Conservation (phyloP, 2,329 filamentous ascomycete genomes). For the Waltergamsia citrina region DNA sequence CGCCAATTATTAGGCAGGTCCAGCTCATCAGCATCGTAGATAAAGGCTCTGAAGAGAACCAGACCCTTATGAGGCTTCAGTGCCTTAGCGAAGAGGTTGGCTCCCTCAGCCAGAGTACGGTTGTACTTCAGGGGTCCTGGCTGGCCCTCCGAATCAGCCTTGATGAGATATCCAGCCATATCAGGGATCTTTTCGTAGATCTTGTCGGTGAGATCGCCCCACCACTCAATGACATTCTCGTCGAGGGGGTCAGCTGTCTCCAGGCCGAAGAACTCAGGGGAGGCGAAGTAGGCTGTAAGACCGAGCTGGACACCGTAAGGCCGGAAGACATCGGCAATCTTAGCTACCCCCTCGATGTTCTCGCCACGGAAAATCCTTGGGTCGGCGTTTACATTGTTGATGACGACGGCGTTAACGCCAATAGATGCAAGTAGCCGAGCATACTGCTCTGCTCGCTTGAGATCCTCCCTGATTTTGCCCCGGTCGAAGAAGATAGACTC, state of each 20-base stretch:
- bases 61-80: slow-evolving; percentile 49
- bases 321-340: slow-evolving; percentile 55
- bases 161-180: slow-evolving; percentile 59
- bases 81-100: slow-evolving; percentile 56
- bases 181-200: slow-evolving; percentile 56
- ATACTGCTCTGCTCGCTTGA: slow-evolving; percentile 51
- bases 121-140: slow-evolving; percentile 62
- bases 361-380: slow-evolving; percentile 39
- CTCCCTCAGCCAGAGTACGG: slow-evolving; percentile 57
- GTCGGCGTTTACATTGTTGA: slow-evolving; percentile 69
- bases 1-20: slow-evolving; percentile 51
- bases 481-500: slow-evolving; percentile 58
- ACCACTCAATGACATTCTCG: slow-evolving; percentile 48
- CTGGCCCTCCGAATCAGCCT: slow-evolving; percentile 65
- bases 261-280: slow-evolving; percentile 47
- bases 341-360: slow-evolving; percentile 51
- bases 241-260: slow-evolving; percentile 58
- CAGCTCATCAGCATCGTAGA: slow-evolving; percentile 53
- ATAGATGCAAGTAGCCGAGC: slow-evolving; percentile 59
- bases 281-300: slow-evolving; percentile 59
- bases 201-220: slow-evolving; percentile 47
- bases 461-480: slow-evolving; percentile 42
- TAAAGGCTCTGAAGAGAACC: slow-evolving; percentile 64
- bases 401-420: slow-evolving; percentile 54
- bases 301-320: slow-evolving; percentile 59